These are phyloP conservation scores for Hygrocybe coccinea DNA, from an alignment of 768 basidiomycete genomes.

Conservation along the genomic window DNA sequence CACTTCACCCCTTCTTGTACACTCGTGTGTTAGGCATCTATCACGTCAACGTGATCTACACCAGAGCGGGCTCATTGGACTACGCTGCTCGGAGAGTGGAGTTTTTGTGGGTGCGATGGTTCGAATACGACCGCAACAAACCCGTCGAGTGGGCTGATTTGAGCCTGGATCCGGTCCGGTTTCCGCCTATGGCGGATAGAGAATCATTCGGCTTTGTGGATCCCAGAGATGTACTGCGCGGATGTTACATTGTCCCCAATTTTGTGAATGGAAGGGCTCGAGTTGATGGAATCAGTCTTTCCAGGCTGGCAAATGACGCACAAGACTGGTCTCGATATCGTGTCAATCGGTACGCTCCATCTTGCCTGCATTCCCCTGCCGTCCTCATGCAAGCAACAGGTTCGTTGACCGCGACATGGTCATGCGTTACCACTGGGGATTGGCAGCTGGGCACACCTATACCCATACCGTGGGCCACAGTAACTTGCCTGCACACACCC, in stretches of 20 bases:
- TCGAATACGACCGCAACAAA: not conserved
- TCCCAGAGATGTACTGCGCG: constrained; percentile 16
- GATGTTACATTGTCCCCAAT: constrained; percentile 14
- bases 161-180: constrained; percentile 3
- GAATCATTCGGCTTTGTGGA: constrained; percentile 21
- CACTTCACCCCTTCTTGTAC: constrained; percentile 11
- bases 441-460: not conserved
- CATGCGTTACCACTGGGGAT: not conserved
- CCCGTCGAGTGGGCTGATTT: not conserved
- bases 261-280: constrained; percentile 3
- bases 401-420: constrained; percentile 2
- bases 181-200: constrained; percentile 2
- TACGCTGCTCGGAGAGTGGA: constrained; percentile 13
- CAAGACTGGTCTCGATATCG: constrained; percentile 33
- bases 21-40: constrained; percentile 9
- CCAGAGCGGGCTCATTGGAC: constrained; percentile 10
- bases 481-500: too few relatives aligned
- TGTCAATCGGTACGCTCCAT: constrained; percentile 17
- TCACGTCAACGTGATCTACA: constrained; percentile 5
- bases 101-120: constrained; percentile 15
- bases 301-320: not conserved
- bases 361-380: not conserved
- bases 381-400: not conserved
- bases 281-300: not conserved
- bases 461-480: not conserved